Base-by-base conservation (phyloP, 2,329 filamentous ascomycete species). In the Beauveria varroae region DNA sequence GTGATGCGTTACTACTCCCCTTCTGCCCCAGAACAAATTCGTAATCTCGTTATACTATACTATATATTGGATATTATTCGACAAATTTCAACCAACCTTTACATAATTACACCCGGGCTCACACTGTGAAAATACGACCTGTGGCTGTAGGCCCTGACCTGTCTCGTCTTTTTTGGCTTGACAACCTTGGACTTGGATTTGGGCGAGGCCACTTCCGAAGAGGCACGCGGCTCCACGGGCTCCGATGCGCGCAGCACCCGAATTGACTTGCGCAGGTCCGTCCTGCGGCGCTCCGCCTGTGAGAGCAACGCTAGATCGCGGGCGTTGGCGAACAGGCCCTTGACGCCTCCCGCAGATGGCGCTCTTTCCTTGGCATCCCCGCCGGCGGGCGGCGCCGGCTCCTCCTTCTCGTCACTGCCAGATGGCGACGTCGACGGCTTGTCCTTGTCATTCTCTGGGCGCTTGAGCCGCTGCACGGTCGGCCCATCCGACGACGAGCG, bases 231-330 rank as follows among this genome's bases (percentile, higher is more conserved):
- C 34, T 37, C 40, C 47, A 4, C 22, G 14, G 34, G 37, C 20
- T 46, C 61, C 41, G 63, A 64, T 54, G 71, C 70, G n/a, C 68
- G 68, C 37, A 76, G 64, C 60, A 74, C 68, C 57, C 69, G 70
- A 57, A 77, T 77, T 24, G 71, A 72, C 46, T 69, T 71, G 65
- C 72, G 72, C 52, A 78, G 63, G 26, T 71, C 69, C 40, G 72
- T 70, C 24, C 73, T 68, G 62, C 72, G 67, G 64, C 68, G 70
- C 57, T 78, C 74, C 18, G 68, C 67, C 46, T 67, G 69, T 4
- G 64, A 54, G 9, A 52, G 54, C 52, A 68, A 63, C 2, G 66
- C 64, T 10, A 63, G 65, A 3, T 68, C 68, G 20, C 65, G 65
- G 5, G 69, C 68, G 26, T 64, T 68, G 14, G 64, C 60, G 50